phyloP scores from a whole-genome alignment of 2,329 filamentous ascomycete species.

The Rutstroemia sp. region DNA sequence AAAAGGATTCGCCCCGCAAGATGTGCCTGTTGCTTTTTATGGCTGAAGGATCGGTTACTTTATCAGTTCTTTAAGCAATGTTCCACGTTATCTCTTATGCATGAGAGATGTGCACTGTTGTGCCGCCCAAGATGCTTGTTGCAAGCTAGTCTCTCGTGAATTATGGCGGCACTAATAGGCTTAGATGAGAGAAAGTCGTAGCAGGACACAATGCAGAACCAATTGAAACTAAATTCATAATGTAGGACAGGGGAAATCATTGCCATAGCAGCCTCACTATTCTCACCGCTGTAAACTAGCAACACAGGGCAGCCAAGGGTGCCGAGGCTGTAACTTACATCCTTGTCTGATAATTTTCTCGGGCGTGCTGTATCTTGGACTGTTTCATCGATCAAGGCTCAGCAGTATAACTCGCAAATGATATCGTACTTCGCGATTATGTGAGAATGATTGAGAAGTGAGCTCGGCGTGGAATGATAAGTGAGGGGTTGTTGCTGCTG shows the following conservation, averaged over 20 bases:
- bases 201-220: neutral
- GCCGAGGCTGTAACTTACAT: constrained; percentile 1
- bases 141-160: neutral
- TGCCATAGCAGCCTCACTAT: constrained; percentile 6
- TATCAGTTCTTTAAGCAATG: neutral
- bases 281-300: constrained; percentile 5
- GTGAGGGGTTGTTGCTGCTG: neutral
- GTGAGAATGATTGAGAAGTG: neutral
- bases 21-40: neutral
- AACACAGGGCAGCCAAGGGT: constrained; percentile 5
- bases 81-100: neutral
- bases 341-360: neutral
- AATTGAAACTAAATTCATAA: neutral
- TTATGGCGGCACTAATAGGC: neutral
- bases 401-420: too few species aligned
- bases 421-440: neutral
- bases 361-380: neutral
- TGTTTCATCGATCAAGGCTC: neutral
- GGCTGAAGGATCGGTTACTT: neutral
- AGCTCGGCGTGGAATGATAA: neutral
- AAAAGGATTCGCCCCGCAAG: too few species aligned
- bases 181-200: neutral
- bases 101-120: neutral
- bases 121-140: neutral
- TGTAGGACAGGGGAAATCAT: neutral